Percentiles rank a stretch among this genome's conserved stretches.
Conservation (phyloP, 1,284 basidiomycete genomes). For the Leucoagaricus sp. region DNA sequence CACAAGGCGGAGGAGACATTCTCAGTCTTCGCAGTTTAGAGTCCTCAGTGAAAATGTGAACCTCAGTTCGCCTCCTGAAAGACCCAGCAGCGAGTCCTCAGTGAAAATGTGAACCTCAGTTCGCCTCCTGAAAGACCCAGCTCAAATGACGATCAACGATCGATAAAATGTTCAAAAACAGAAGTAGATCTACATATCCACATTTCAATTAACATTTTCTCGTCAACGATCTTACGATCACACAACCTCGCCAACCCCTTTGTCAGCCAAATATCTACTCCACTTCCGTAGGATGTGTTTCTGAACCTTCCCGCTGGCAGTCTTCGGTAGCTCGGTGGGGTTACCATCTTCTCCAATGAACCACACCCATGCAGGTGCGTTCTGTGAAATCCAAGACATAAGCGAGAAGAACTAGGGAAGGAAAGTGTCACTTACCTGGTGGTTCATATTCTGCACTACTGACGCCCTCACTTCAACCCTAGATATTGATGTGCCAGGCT, state of each 20-base stretch:
- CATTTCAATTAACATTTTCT: neutral
- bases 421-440: constrained; percentile 57
- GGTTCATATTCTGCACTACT: constrained; percentile 68
- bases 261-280: constrained; percentile 50
- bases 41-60: neutral
- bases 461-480: constrained; percentile 51
- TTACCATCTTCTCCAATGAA: constrained; percentile 69
- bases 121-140: neutral
- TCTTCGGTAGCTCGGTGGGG: constrained; percentile 73
- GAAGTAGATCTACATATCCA: neutral
- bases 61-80: neutral
- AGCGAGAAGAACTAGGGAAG: neutral
- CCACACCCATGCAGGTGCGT: constrained; percentile 83
- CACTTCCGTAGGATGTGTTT: constrained; percentile 71
- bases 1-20: too few species aligned
- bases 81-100: neutral
- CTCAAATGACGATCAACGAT: neutral
- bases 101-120: neutral
- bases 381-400: constrained; percentile 42
- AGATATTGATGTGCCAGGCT: constrained; percentile 42
- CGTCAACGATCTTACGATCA: constrained; percentile 1
- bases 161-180: neutral
- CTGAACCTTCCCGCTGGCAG: constrained; percentile 86
- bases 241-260: constrained; percentile 33
- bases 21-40: too few species aligned